These are phyloP conservation scores for Daldinia childiae DNA, from an alignment of 495 filamentous ascomycete genomes.

Conservation along the genomic window DNA sequence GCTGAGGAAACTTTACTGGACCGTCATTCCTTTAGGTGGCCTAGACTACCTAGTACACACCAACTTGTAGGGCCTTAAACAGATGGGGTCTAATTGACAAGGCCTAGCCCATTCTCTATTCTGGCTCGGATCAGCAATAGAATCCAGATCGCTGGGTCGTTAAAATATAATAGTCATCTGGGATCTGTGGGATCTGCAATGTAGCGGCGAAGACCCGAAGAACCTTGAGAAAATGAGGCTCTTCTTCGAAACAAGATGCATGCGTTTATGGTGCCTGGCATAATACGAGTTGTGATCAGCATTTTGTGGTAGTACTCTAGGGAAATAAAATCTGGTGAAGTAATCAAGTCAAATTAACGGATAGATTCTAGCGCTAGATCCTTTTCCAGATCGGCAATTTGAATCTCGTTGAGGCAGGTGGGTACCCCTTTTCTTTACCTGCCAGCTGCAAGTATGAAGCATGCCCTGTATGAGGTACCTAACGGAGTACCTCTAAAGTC, in stretches of 20 bases:
- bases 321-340: background rate
- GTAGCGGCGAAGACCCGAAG: background rate
- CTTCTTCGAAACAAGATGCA: conserved; percentile 21
- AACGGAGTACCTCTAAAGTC: background rate
- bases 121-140: background rate
- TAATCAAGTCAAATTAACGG: conserved; percentile 6
- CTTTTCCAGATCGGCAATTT: conserved; percentile 1
- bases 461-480: too few species aligned
- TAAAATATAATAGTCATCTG: conserved; percentile 10
- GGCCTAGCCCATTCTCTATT: background rate
- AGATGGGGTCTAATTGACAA: background rate
- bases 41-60: background rate
- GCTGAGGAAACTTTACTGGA: background rate
- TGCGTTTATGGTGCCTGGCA: conserved; percentile 24
- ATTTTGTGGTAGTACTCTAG: conserved; percentile 10
- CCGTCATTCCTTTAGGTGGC: conserved; percentile 2
- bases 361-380: conserved; percentile 6
- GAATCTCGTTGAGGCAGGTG: background rate
- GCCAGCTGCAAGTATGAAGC: background rate
- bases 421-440: background rate
- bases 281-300: conserved; percentile 8
- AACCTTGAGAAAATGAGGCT: conserved; percentile 28
- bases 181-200: conserved; percentile 7
- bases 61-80: background rate
- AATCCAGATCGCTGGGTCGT: conserved; percentile 8